These are phyloP conservation scores for Tulasnella sp. DNA, from an alignment of 768 basidiomycete species.

Conservation along the genomic window DNA sequence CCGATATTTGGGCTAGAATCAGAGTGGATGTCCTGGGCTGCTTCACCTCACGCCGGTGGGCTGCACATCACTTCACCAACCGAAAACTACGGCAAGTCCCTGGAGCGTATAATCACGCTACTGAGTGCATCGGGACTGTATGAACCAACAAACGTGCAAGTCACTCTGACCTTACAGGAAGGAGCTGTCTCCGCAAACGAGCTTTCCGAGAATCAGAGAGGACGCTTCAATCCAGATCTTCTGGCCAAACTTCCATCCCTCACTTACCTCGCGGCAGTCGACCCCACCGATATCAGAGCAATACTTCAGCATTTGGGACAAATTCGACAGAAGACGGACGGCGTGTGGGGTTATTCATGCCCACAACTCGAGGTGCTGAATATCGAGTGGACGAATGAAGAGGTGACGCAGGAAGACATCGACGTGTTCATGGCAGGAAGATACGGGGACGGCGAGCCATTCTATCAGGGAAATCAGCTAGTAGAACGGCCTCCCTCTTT, in stretches of 20 bases:
- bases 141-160: not conserved
- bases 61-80: not conserved
- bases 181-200: not conserved
- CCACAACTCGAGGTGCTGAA: not conserved
- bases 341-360: not conserved
- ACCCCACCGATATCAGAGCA: not conserved
- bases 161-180: not conserved
- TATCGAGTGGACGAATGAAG: not conserved
- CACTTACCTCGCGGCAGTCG: not conserved
- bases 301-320: not conserved
- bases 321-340: not conserved
- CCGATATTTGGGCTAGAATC: not conserved
- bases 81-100: not conserved
- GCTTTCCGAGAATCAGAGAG: not conserved
- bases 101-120: not conserved
- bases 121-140: not conserved
- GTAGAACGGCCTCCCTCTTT: not conserved
- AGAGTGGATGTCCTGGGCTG: not conserved
- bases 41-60: not conserved
- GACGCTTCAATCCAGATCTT: not conserved
- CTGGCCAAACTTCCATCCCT: not conserved
- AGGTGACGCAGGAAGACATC: not conserved
- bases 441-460: not conserved
- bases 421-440: not conserved
- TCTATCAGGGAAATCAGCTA: not conserved